Evolutionary conservation across 2,329 filamentous ascomycete species (phyloP), one percentile per base, ranked within the genome.

Genomic region (Coleophoma crateriformis): DNA sequence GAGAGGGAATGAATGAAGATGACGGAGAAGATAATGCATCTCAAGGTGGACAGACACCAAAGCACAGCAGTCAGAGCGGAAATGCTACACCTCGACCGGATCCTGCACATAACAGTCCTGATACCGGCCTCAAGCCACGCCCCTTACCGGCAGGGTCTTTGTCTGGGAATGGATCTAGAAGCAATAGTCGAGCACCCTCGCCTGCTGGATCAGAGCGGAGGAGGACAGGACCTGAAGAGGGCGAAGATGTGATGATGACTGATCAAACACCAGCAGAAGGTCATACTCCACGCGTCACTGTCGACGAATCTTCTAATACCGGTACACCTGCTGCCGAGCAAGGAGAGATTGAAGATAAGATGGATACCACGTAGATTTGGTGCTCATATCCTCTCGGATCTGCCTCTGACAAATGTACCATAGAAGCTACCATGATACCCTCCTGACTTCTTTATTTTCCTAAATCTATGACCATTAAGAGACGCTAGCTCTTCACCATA

Each of bases 1-100:
- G 90, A 48, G 90, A 95, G 67, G 90, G 89, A 32, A 90, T 90
- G 82, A 83, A 82, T 49, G 62, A 56, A 27, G 61, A 56, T 56
- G 84, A 82, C 44, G 79, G 74, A 14, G 84, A 78, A 53, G 75
- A 84, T 35, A 77, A 71, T 5, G 78, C 67, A 6, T 77, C 77
- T 48, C 68, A 68, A 33, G 70, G 68, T 2, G 77, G 73, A 11
- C 70, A 73, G 41, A 81, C 76, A 35, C 77, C 79, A 46, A 67
- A 72, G 47, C 71, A 72, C 33, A 78, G 74, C 17, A 71, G 72
- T 54, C 59, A 64, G 6, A 77, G 71, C 54, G 70, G 68, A 15
- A 68, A 68, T 44, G 75, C 71, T 33, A 79, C 76, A 34, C 77
- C 76, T 17, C 65, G 70, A 47, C 71, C 67, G 20, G 71, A 75